Conservation (phyloP, 495 filamentous ascomycete genomes). For the Elasticomyces elasticus region DNA sequence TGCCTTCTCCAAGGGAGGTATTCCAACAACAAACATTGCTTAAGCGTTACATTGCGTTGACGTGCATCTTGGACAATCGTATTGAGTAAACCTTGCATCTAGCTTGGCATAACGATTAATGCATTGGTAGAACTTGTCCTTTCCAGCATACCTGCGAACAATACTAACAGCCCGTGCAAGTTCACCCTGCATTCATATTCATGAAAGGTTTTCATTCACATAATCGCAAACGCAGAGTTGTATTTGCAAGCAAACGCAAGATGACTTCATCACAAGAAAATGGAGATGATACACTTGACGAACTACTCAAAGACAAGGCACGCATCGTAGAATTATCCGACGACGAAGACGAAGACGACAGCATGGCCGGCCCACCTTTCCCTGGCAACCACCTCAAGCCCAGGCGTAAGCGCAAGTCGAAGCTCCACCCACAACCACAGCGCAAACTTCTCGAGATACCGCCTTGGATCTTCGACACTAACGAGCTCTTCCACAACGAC, state of each 20-base stretch:
- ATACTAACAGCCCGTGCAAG: slow-evolving; percentile 8
- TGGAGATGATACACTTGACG: slow-evolving; percentile 15
- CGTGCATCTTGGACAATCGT: background rate
- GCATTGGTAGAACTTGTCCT: background rate
- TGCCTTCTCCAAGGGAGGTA: background rate
- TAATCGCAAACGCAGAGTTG: slow-evolving; percentile 5
- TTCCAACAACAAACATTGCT: background rate
- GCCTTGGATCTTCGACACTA: slow-evolving; percentile 6
- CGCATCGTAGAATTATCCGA: slow-evolving; percentile 16
- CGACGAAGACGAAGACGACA: slow-evolving; percentile 4
- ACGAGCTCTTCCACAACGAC: slow-evolving; percentile 46
- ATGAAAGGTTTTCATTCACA: background rate
- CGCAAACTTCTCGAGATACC: no score
- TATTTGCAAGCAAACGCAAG: slow-evolving; percentile 7
- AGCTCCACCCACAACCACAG: no score
- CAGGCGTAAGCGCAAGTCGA: background rate
- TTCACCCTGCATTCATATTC: background rate
- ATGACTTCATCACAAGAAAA: slow-evolving; percentile 8
- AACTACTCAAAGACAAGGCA: slow-evolving; percentile 11
- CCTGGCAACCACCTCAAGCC: slow-evolving; percentile 10
- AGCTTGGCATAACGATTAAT: background rate
- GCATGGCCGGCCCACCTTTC: slow-evolving; percentile 8
- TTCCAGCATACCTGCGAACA: slow-evolving; percentile 19
- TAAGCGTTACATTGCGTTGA: no score
- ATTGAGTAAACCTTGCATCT: no score